A percentile compares a stretch with the other conserved stretches of the same genome.
Conservation (phyloP, 768 basidiomycete species). For the Leccinum obscurum region DNA sequence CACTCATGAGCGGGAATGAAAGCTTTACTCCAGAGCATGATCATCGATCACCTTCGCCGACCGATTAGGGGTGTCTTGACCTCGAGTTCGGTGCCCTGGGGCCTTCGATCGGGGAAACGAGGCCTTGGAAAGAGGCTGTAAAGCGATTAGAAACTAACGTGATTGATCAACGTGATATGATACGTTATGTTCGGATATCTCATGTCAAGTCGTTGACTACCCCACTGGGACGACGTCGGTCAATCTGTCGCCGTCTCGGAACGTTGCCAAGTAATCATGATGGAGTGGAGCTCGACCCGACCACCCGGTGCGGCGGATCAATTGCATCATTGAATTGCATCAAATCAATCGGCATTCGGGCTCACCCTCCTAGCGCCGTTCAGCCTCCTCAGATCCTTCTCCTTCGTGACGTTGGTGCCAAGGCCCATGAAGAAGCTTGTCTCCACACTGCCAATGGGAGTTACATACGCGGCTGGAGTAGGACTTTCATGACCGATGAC, state of each 20-base stretch:
- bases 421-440: neutral
- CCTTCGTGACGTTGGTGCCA: neutral
- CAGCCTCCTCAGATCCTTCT: too few relatives aligned
- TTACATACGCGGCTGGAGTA: neutral
- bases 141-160: neutral
- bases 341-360: neutral
- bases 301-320: neutral
- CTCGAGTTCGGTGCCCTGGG: neutral
- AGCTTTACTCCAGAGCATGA: neutral
- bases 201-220: neutral
- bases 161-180: neutral
- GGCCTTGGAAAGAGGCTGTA: neutral
- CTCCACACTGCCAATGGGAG: neutral
- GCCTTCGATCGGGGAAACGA: neutral
- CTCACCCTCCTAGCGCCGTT: neutral
- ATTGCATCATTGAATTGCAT: neutral
- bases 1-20: neutral
- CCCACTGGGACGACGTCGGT: neutral
- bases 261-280: neutral
- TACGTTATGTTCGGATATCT: neutral
- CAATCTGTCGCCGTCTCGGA: neutral
- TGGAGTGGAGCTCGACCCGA: neutral
- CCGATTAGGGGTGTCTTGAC: neutral
- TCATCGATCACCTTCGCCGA: neutral
- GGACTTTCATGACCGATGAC: neutral